Evolutionary conservation across 768 basidiomycete species (phyloP).

Genomic region (Boletus coccyginus): DNA sequence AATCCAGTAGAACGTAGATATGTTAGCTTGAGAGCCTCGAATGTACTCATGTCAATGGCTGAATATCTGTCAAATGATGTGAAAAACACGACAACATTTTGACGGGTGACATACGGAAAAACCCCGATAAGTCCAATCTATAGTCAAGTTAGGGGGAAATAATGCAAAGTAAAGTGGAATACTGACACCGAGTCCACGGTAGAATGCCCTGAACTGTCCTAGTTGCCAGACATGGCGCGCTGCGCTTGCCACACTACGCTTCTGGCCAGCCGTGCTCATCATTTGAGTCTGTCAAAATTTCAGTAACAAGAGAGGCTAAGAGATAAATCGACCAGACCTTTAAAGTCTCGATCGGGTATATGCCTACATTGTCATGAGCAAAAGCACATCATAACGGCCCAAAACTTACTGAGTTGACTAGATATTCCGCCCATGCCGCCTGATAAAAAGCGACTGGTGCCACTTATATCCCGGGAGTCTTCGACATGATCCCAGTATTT

Average conservation of each 20-base stretch:
- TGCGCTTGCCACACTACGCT: conserved; percentile 58
- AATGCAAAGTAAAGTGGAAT: conserved; percentile 5
- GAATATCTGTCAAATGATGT: conserved; percentile 54
- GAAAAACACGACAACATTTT: background rate
- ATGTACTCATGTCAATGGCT: conserved; percentile 97
- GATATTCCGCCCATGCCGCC: conserved; percentile 96
- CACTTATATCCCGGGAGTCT: conserved; percentile 85
- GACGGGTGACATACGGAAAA: conserved; percentile 68
- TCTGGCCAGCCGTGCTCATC: conserved; percentile 82
- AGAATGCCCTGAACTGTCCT: conserved; percentile 82
- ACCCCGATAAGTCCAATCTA: conserved; percentile 95
- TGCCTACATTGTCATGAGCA: conserved; percentile 51
- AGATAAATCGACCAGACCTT: conserved; percentile 50
- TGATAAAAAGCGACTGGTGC: conserved; percentile 87
- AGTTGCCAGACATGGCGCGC: conserved; percentile 72
- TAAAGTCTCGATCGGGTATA: conserved; percentile 95
- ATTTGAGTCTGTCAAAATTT: conserved; percentile 70
- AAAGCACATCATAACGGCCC: conserved; percentile 3
- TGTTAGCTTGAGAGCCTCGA: conserved; percentile 90
- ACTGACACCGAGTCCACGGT: conserved; percentile 85
- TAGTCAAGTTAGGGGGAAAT: conserved; percentile 12
- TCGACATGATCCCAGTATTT: conserved; percentile 88
- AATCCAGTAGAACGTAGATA: conserved; percentile 84
- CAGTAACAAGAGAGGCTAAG: background rate
- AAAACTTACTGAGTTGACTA: conserved; percentile 79